Percentiles rank a stretch among this genome's conserved stretches.
These are phyloP conservation scores for Earliella scabrosa DNA, from an alignment of 1,284 basidiomycete genomes.

Conservation along the genomic window DNA sequence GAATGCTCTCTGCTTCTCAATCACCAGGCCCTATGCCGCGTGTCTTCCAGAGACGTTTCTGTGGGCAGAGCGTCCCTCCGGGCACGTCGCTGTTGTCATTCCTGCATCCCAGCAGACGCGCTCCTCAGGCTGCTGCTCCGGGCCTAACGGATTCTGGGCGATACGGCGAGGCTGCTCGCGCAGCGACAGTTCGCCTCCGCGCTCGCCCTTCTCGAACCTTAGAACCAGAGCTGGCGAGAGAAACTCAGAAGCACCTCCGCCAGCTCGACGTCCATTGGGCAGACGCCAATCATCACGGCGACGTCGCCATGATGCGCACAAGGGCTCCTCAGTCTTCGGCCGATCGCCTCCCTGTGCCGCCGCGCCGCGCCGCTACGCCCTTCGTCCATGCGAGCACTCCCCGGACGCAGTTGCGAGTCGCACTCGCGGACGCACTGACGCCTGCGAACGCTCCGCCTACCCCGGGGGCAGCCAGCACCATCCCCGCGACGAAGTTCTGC, in stretches of 20 bases:
- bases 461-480: neutral
- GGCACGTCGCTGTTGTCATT: conserved; percentile 12
- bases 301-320: neutral
- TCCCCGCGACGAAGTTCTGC: conserved; percentile 10
- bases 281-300: neutral
- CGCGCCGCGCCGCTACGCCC: neutral
- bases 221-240: neutral
- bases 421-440: neutral
- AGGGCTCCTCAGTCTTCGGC: neutral
- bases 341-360: neutral
- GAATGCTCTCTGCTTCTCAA: neutral
- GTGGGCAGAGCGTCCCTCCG: neutral
- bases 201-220: neutral
- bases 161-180: conserved; percentile 3
- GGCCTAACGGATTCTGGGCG: conserved; percentile 19
- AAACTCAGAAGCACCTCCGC: neutral
- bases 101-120: conserved; percentile 5
- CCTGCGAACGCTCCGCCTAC: conserved; percentile 1
- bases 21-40: conserved; percentile 4
- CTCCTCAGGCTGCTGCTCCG: conserved; percentile 11
- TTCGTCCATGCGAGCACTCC: too few species aligned
- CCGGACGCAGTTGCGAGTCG: neutral
- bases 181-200: neutral
- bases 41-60: conserved; percentile 17
- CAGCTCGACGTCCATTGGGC: neutral